Evolutionary conservation across 148 eudicot genomes (phyloP).

Genomic region (Cornus suecica): DNA sequence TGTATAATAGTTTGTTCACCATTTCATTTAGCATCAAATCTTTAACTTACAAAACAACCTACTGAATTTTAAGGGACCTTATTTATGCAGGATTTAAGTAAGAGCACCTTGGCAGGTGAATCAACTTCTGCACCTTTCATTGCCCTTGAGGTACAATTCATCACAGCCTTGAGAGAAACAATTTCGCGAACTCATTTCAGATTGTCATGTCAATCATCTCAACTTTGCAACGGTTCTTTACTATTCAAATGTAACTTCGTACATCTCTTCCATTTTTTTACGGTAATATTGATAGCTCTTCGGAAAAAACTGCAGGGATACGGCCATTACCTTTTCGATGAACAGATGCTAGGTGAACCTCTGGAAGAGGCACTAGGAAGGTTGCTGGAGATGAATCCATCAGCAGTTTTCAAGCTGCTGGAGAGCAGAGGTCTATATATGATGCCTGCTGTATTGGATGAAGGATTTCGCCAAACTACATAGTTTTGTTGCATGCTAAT

Average conservation of each 20-base stretch:
- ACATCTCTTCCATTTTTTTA: background rate
- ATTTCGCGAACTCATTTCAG: slow-evolving; percentile 7
- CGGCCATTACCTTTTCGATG: slow-evolving; percentile 42
- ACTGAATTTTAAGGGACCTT: background rate
- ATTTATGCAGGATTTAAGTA: slow-evolving; percentile 38
- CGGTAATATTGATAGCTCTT: background rate
- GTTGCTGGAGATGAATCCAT: slow-evolving; percentile 30
- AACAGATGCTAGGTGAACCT: slow-evolving; percentile 31
- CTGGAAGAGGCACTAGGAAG: slow-evolving; percentile 39
- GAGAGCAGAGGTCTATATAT: slow-evolving; percentile 30
- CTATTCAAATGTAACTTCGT: background rate
- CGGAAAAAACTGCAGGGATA: slow-evolving; percentile 29
- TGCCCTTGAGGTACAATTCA: slow-evolving; percentile 34
- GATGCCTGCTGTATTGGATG: slow-evolving; percentile 23
- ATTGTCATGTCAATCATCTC: background rate
- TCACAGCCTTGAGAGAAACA: background rate
- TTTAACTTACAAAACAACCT: background rate
- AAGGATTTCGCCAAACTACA: slow-evolving; percentile 14
- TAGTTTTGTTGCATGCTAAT: slow-evolving; percentile 9
- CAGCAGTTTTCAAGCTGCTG: slow-evolving; percentile 25
- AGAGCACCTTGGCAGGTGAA: slow-evolving; percentile 37
- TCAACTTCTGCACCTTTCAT: slow-evolving; percentile 30
- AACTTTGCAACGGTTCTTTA: background rate
- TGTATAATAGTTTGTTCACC: background rate
- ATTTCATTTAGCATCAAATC: background rate